Evolutionary conservation across 768 basidiomycete genomes (phyloP).

Genomic region (Russula abietina): DNA sequence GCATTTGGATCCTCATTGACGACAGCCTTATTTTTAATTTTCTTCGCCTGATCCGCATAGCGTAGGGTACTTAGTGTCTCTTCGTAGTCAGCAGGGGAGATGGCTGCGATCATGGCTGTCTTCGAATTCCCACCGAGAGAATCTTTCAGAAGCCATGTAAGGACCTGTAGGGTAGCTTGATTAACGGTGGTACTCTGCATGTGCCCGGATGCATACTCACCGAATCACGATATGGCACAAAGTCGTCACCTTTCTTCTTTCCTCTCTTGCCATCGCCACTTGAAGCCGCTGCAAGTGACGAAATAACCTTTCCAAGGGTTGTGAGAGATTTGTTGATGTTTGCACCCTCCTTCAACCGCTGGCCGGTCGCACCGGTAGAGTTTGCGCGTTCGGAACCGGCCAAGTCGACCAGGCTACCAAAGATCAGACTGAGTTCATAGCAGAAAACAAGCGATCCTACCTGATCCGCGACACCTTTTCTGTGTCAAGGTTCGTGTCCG

Average conservation of each 20-base stretch:
- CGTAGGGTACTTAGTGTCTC: conserved; percentile 95
- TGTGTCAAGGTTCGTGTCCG: conserved; percentile 79
- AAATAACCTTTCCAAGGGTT: conserved; percentile 96
- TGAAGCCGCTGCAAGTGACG: conserved; percentile 68
- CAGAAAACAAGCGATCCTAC: conserved; percentile 34
- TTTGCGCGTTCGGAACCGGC: conserved; percentile 97
- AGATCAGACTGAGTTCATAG: not conserved
- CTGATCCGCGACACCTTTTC: conserved; percentile 99
- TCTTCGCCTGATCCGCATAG: conserved; percentile 98
- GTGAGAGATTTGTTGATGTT: conserved; percentile 99
- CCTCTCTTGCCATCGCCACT: conserved; percentile 51
- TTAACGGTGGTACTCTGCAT: not conserved
- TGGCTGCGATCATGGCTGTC: conserved; percentile 99
- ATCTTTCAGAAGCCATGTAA: conserved; percentile 98
- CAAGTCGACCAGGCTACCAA: conserved; percentile 81
- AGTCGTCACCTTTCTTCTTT: conserved; percentile 87
- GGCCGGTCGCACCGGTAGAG: conserved; percentile 95
- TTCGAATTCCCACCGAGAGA: conserved; percentile 95
- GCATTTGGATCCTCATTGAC: conserved; percentile 99
- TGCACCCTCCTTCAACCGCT: conserved; percentile 93
- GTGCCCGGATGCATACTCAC: conserved; percentile 42
- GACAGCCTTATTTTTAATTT: conserved; percentile 99
- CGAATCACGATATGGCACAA: conserved; percentile 96
- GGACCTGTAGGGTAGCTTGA: conserved; percentile 46
- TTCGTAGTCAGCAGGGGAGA: conserved; percentile 97